These are phyloP conservation scores for Aspergillus conjunctus DNA, from an alignment of 495 filamentous ascomycete species.

Conservation along the genomic window DNA sequence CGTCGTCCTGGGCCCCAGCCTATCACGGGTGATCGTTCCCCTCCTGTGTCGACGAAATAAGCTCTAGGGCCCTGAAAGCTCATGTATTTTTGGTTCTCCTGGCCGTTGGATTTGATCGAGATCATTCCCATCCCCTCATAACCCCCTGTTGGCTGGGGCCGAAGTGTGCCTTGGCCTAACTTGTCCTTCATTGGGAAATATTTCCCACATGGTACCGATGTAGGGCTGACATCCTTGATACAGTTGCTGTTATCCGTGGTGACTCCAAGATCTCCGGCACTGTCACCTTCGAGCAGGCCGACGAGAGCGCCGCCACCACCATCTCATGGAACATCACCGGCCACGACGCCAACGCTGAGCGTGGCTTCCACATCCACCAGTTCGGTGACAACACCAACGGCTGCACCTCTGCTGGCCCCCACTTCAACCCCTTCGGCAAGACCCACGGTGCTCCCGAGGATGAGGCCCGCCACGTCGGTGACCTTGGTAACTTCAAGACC, in stretches of 20 bases:
- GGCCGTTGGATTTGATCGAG: conserved; percentile 19
- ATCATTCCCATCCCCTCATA: neutral
- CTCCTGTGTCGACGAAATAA: conserved; percentile 11
- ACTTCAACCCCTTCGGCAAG: conserved; percentile 96
- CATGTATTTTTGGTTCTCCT: conserved; percentile 13
- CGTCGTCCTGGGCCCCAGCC: conserved; percentile 27
- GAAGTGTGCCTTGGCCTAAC: neutral
- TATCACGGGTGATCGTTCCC: conserved; percentile 35
- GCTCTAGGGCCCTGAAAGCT: conserved; percentile 18
- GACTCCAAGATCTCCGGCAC: conserved; percentile 91
- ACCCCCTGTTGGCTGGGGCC: neutral
- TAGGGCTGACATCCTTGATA: conserved; percentile 12
- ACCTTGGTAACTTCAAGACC: conserved; percentile 95
- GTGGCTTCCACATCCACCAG: conserved; percentile 96
- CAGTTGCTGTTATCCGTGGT: conserved; percentile 95
- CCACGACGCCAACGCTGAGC: conserved; percentile 91
- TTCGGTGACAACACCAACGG: conserved; percentile 99
- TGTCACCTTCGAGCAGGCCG: conserved; percentile 90
- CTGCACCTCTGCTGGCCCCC: conserved; percentile 95
- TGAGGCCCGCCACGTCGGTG: conserved; percentile 87
- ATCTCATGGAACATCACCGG: conserved; percentile 91
- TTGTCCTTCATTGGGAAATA: neutral
- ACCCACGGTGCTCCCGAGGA: conserved; percentile 86
- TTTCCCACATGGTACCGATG: neutral
- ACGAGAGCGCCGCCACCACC: conserved; percentile 77